A percentile compares a stretch with the other conserved stretches of the same genome.
These are phyloP conservation scores for Saururus chinensis DNA, from an alignment of 164 flowering plant species.

Conservation along the genomic window DNA sequence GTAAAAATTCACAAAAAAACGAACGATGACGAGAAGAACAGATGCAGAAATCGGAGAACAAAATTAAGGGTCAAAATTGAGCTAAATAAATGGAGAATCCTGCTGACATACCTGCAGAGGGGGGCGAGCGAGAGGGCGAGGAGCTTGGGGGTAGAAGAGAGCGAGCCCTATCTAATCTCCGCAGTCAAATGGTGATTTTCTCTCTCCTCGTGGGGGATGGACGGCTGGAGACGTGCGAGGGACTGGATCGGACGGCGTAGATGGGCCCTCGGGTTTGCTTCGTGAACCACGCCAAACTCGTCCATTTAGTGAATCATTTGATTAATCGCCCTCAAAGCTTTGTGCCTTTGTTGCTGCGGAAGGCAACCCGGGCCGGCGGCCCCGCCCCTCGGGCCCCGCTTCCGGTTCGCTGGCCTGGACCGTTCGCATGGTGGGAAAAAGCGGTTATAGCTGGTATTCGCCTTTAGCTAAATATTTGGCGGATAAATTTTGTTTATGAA, in stretches of 20 bases:
- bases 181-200: neutral
- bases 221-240: neutral
- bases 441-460: too few species aligned
- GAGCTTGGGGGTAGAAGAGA: too few species aligned
- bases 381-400: too few species aligned
- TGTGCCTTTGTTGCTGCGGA: too few species aligned
- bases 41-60: neutral
- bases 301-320: neutral
- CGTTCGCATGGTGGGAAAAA: too few species aligned
- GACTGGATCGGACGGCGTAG: neutral
- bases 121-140: neutral
- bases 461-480: too few species aligned
- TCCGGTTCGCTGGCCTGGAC: too few species aligned
- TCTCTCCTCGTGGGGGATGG: neutral
- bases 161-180: neutral
- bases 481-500: too few species aligned
- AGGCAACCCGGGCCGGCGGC: too few species aligned
- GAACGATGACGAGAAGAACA: neutral
- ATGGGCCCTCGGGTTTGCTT: neutral
- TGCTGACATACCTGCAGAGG: neutral
- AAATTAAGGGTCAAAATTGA: neutral
- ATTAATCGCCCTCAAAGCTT: neutral
- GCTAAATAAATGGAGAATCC: too few species aligned
- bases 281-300: slow-evolving; percentile 5
- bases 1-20: neutral